Base-by-base conservation (phyloP, 2,329 filamentous ascomycete genomes). In the Byssoonygena ceratinophila region DNA sequence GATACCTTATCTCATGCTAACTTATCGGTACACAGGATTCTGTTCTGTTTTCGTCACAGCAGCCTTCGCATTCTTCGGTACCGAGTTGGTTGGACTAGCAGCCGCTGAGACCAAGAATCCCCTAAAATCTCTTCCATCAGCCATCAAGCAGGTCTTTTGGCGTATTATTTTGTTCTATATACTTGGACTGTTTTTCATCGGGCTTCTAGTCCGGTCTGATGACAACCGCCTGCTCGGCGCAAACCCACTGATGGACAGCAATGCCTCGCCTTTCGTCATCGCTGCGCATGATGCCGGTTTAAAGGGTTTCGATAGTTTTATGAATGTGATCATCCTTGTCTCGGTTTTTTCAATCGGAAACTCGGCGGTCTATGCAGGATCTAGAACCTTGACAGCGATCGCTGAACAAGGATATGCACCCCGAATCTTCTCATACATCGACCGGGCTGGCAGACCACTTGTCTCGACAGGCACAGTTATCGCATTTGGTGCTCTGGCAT, bases 311-410 rank as follows among this genome's bases (percentile, higher is more conserved):
- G 82, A 84, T 0, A 81, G 79, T 5, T 77, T 90, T 50, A 81
- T 90, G 66, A 90, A 90, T 64, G 84, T 84, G 34, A 74, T 88
- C 23, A 82, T 90, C 59, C 75, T 89, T 58, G 85, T 82, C 0
- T 84, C 82, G 0, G 83, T 82, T 0, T 82, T 80, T 68, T 87
- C 83, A 0, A 76, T 83, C 0, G 81, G 78, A 0, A 88, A 87
- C 59, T 80, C 83, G 58, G 79, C 76, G 60, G 70, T 88, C 41
- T 74, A 75, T 59, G 71, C 72, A 1, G 74, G 80, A 43, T 85
- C 83, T 2, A 78, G 86, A 18, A 89, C 85, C 0, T 68, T 91
- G 1, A 70, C 89, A 0, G 88, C 81, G 69, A 85, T 90, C 81
- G 83, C 84, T 0, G 82, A 85, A 59, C 80, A 81, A 39, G 74